Evolutionary conservation across 768 basidiomycete genomes (phyloP).

Genomic region (Dioszegia crocea): DNA sequence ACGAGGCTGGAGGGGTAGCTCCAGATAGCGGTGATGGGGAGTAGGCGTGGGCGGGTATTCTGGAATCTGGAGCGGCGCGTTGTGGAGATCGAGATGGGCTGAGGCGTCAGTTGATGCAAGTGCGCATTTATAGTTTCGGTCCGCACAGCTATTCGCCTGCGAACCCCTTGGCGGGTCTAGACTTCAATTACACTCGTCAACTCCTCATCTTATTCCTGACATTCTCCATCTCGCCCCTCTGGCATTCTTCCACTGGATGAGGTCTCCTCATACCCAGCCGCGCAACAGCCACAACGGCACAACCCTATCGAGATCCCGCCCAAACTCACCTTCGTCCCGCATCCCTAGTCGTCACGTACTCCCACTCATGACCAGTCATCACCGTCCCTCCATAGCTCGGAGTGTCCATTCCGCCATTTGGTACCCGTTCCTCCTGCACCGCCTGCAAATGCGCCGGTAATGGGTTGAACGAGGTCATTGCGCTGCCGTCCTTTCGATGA

Average conservation of each 20-base stretch:
- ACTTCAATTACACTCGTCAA: too few relatives aligned
- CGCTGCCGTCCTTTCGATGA: neutral
- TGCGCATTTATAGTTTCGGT: too few relatives aligned
- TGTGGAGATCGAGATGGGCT: conserved; percentile 23
- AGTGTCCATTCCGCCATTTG: conserved; percentile 23
- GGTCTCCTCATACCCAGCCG: too few relatives aligned
- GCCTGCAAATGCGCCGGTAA: conserved; percentile 35
- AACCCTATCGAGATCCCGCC: neutral
- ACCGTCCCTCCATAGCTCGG: conserved; percentile 44
- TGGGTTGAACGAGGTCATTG: conserved; percentile 29
- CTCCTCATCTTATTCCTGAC: neutral
- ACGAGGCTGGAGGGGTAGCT: neutral
- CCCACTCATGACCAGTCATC: conserved; percentile 46
- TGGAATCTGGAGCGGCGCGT: conserved; percentile 13
- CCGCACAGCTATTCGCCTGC: too few relatives aligned
- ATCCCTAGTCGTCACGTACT: conserved; percentile 36
- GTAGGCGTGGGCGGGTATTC: neutral
- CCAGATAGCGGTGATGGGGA: conserved; percentile 6
- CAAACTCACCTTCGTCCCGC: conserved; percentile 38
- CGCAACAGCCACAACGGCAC: too few relatives aligned
- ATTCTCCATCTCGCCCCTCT: neutral
- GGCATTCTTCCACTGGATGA: neutral
- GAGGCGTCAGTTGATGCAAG: neutral
- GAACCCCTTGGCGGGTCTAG: too few relatives aligned
- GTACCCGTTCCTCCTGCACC: conserved; percentile 27